Conservation (phyloP, 2,329 filamentous ascomycete species). For the Cladosporium phlei region DNA sequence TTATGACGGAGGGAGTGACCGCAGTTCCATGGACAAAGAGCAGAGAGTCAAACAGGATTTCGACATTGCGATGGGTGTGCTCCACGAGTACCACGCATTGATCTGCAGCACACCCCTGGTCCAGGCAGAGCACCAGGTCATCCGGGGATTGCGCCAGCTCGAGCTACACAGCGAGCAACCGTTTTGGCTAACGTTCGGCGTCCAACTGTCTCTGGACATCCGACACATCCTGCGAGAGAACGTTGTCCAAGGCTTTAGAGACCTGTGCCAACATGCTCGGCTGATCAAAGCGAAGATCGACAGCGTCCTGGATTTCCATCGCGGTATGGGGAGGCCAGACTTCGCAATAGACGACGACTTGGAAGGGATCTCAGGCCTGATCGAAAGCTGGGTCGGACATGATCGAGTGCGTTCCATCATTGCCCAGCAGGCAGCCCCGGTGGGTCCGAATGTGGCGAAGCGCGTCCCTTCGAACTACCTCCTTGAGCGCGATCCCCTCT, state of each 20-base stretch:
- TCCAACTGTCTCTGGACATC: neutral
- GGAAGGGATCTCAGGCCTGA: too few species aligned
- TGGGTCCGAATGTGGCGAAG: neutral
- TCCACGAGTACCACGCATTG: constrained; percentile 1
- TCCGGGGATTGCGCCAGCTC: neutral
- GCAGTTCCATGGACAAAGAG: too few species aligned
- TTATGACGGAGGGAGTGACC: too few species aligned
- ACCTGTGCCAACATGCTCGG: neutral
- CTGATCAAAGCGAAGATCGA: neutral
- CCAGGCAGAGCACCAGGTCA: constrained; percentile 4
- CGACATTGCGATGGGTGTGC: neutral
- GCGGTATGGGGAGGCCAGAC: neutral
- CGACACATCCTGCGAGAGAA: neutral
- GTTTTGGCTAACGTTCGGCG: neutral
- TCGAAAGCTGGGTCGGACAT: too few species aligned
- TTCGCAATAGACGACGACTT: too few species aligned
- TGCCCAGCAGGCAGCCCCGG: too few species aligned
- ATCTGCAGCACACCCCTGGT: neutral
- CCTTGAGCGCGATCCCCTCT: constrained; percentile 4
- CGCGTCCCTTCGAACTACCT: neutral
- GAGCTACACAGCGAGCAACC: neutral
- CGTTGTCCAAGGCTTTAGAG: neutral
- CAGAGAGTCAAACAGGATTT: too few species aligned
- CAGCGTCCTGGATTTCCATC: neutral
- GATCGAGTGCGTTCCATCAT: too few species aligned